phyloP scores from a whole-genome alignment of 306 rosid species.

The Vachellia collinsii region DNA sequence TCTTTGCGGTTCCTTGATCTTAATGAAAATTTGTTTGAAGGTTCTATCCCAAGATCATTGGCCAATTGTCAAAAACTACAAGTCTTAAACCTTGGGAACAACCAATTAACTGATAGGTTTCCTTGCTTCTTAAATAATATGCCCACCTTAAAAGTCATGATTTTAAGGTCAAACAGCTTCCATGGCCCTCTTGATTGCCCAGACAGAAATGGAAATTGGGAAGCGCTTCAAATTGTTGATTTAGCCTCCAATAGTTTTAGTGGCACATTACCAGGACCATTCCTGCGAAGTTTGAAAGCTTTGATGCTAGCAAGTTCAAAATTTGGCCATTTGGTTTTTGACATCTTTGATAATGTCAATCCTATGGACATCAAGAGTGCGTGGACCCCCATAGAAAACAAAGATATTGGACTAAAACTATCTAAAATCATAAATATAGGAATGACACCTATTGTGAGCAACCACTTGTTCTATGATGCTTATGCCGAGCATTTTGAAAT shows the following conservation, averaged over 20 bases:
- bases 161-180: background rate
- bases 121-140: background rate
- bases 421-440: background rate
- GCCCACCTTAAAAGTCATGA: background rate
- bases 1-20: conserved; percentile 33
- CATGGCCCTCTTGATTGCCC: background rate
- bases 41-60: conserved; percentile 29
- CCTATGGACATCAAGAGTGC: background rate
- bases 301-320: background rate
- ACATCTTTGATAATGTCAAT: background rate
- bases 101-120: background rate
- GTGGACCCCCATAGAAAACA: background rate
- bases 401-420: background rate
- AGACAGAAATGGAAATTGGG: background rate
- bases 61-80: background rate
- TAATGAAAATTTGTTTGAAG: conserved; percentile 4
- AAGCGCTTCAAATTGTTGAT: background rate
- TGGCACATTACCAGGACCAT: background rate
- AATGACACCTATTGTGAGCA: background rate
- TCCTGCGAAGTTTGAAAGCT: background rate
- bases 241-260: background rate
- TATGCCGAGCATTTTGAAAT: background rate
- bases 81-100: background rate
- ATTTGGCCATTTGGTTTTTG: background rate
- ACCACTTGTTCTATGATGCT: background rate